Evolutionary conservation across 768 basidiomycete genomes (phyloP).

Genomic region (Exsudoporus frostii): DNA sequence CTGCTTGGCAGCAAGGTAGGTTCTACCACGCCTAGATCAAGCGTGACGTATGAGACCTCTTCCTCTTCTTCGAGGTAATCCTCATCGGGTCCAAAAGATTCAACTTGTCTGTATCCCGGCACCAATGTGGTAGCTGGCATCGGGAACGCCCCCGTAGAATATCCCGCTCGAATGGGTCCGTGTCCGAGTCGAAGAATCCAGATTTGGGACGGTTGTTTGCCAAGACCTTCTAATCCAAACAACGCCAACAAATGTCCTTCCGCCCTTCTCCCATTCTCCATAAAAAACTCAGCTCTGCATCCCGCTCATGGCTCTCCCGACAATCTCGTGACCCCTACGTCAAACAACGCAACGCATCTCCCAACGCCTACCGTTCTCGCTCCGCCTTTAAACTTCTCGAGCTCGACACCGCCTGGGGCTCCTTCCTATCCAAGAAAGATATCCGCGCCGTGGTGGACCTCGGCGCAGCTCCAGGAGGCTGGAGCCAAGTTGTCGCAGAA

Average conservation of each 20-base stretch:
- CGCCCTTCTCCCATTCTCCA: slow-evolving; percentile 32
- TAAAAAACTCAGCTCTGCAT: slow-evolving; percentile 39
- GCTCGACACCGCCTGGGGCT: slow-evolving; percentile 55
- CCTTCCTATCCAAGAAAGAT: slow-evolving; percentile 50
- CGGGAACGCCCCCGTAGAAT: background rate
- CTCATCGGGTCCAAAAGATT: slow-evolving; percentile 63
- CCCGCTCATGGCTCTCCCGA: slow-evolving; percentile 62
- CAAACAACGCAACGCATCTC: slow-evolving; percentile 45
- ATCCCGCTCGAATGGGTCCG: background rate
- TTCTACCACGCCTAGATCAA: slow-evolving; percentile 70
- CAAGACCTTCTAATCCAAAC: slow-evolving; percentile 27
- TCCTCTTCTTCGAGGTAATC: slow-evolving; percentile 57
- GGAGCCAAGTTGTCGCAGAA: slow-evolving; percentile 81
- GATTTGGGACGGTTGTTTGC: slow-evolving; percentile 17
- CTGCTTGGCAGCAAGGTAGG: slow-evolving; percentile 73
- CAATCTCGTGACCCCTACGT: slow-evolving; percentile 74
- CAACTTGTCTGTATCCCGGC: slow-evolving; percentile 65
- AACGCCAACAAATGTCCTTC: slow-evolving; percentile 32
- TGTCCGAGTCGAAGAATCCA: background rate
- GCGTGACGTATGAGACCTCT: slow-evolving; percentile 63
- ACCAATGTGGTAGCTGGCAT: slow-evolving; percentile 35
- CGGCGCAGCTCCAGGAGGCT: slow-evolving; percentile 91
- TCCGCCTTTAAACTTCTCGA: slow-evolving; percentile 92
- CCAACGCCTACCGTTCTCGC: slow-evolving; percentile 67
- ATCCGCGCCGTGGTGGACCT: slow-evolving; percentile 75